Conservation (phyloP, 2,329 filamentous ascomycete genomes). For the Thelonectria olida region DNA sequence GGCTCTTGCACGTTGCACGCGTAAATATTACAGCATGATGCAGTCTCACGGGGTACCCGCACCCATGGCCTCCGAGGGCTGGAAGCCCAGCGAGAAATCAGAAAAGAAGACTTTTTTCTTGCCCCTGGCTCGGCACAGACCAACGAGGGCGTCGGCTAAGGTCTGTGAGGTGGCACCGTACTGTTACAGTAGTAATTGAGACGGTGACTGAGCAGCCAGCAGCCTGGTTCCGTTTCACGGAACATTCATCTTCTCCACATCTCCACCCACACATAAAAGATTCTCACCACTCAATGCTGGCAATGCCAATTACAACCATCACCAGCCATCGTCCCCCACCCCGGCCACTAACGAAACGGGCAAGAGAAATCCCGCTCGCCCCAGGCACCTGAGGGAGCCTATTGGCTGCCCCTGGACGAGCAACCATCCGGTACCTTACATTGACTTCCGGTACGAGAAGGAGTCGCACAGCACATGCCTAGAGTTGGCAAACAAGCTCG, state of each 20-base stretch:
- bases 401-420: slow-evolving; percentile 41
- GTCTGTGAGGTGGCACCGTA: slow-evolving; percentile 19
- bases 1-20: background rate
- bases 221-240: slow-evolving; percentile 15
- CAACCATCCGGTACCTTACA: slow-evolving; percentile 37
- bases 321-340: background rate
- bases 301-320: slow-evolving; percentile 1
- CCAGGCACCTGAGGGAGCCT: slow-evolving; percentile 36
- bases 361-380: slow-evolving; percentile 16
- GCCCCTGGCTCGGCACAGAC: slow-evolving; percentile 4
- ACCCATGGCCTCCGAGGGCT: slow-evolving; percentile 5
- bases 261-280: slow-evolving; percentile 13
- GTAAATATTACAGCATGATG: slow-evolving; percentile 1
- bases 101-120: slow-evolving; percentile 3
- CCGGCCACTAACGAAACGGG: background rate
- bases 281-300: slow-evolving; percentile 2
- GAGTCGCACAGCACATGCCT: slow-evolving; percentile 20
- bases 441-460: background rate
- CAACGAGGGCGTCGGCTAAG: slow-evolving; percentile 3
- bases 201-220: slow-evolving; percentile 11
- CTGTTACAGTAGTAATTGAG: background rate
- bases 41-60: slow-evolving; percentile 9
- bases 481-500: slow-evolving; percentile 34
- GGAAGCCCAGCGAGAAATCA: background rate
- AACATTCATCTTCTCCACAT: background rate